Evolutionary conservation across 148 eudicot species (phyloP).

Genomic region (Tetragonia tetragonoides): DNA sequence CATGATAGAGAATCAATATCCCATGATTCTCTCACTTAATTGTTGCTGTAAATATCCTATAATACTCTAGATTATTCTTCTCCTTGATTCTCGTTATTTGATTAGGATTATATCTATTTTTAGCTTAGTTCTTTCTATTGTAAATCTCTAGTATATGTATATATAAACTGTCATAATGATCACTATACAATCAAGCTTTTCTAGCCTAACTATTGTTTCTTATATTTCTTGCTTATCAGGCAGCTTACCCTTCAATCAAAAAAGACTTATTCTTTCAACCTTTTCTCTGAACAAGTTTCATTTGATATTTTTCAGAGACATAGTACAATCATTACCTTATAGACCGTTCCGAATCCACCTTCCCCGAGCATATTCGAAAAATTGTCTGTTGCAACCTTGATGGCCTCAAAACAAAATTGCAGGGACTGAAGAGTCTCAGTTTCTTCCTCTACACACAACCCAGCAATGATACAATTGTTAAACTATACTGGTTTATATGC

Average conservation of each 20-base stretch:
- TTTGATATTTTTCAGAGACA: neutral
- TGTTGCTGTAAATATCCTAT: too few species aligned
- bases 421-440: slow-evolving; percentile 23
- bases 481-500: neutral
- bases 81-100: too few species aligned
- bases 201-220: too few species aligned
- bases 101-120: too few species aligned
- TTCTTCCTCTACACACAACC: slow-evolving; percentile 25
- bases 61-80: too few species aligned
- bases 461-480: neutral
- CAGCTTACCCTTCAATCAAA: slow-evolving; percentile 18
- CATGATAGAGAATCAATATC: too few species aligned
- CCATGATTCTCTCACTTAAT: too few species aligned
- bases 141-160: too few species aligned
- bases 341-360: slow-evolving; percentile 68
- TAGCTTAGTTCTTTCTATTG: too few species aligned
- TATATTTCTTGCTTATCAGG: slow-evolving; percentile 19
- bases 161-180: too few species aligned
- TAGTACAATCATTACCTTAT: slow-evolving; percentile 31
- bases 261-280: neutral
- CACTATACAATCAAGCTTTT: too few species aligned
- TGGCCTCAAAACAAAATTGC: slow-evolving; percentile 17
- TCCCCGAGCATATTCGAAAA: slow-evolving; percentile 53
- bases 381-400: slow-evolving; percentile 42
- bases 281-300: neutral